Percentiles rank a stretch among this genome's conserved stretches.
Conservation (phyloP, 495 filamentous ascomycete genomes). For the Aspergillus heteromorphus region DNA sequence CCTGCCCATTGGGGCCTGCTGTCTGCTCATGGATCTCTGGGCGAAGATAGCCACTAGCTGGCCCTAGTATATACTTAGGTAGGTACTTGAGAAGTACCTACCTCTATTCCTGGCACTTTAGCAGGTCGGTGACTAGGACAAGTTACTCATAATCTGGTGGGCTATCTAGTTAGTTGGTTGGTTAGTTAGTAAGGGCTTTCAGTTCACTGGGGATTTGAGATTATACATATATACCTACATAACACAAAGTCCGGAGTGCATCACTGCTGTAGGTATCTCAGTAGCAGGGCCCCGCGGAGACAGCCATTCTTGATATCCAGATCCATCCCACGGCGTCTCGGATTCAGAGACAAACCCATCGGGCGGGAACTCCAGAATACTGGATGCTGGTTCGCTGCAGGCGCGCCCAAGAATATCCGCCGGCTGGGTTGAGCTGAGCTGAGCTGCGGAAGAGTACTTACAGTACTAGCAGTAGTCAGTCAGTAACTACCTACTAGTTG, state of each 20-base stretch:
- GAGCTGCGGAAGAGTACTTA: background rate
- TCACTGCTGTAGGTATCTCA: background rate
- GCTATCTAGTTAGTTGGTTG: too few relatives aligned
- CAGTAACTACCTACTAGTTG: too few relatives aligned
- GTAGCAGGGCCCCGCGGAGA: background rate
- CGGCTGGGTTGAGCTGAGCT: background rate
- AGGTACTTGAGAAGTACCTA: too few relatives aligned
- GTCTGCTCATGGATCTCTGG: background rate
- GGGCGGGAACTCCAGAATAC: constrained; percentile 14
- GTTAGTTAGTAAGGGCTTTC: too few relatives aligned
- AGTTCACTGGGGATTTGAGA: background rate
- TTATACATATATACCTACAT: background rate
- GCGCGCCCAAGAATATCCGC: constrained; percentile 13
- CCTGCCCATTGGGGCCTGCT: background rate
- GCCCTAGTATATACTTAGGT: background rate
- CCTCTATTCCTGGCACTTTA: too few relatives aligned
- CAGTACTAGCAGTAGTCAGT: background rate
- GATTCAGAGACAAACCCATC: constrained; percentile 3
- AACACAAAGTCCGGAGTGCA: background rate
- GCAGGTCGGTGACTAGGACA: too few relatives aligned
- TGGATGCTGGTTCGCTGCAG: constrained; percentile 14
- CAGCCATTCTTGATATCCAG: background rate
- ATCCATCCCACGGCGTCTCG: background rate
- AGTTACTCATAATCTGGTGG: background rate
- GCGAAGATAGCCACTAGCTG: background rate